Percentiles rank a stretch among this genome's conserved stretches.
Evolutionary conservation across 2,329 filamentous ascomycete species (phyloP).

Genomic region (Colletotrichum sp.): DNA sequence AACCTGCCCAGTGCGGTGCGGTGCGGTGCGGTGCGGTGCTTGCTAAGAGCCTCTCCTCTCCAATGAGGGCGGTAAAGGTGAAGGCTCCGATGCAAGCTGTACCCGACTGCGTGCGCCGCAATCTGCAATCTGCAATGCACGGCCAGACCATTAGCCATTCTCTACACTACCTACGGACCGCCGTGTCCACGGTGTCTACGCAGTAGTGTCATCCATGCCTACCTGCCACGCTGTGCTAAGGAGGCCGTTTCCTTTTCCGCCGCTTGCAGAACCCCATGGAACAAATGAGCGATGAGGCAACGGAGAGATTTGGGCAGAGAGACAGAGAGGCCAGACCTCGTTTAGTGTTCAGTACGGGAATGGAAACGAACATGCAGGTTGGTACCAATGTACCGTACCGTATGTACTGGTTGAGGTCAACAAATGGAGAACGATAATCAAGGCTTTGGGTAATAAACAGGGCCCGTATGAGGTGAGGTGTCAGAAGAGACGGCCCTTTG

Average conservation of each 20-base stretch:
- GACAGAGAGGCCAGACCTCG: neutral
- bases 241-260: conserved; percentile 16
- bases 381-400: neutral
- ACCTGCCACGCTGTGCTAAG: conserved; percentile 1
- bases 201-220: conserved; percentile 1
- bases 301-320: neutral
- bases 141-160: conserved; percentile 7
- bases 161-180: neutral
- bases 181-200: conserved; percentile 10
- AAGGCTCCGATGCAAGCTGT: neutral
- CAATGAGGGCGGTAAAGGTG: neutral
- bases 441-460: neutral
- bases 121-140: conserved; percentile 18
- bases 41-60: neutral
- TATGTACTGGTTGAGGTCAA: neutral
- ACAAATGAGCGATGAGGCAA: neutral
- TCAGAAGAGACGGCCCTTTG: conserved; percentile 6
- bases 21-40: neutral
- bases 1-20: neutral
- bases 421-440: neutral
- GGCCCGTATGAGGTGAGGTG: neutral
- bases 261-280: conserved; percentile 15
- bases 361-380: neutral
- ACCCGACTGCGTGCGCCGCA: neutral
- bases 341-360: neutral